Evolutionary conservation across 345 rosid species (phyloP).

Genomic region (Moringa oleifera): DNA sequence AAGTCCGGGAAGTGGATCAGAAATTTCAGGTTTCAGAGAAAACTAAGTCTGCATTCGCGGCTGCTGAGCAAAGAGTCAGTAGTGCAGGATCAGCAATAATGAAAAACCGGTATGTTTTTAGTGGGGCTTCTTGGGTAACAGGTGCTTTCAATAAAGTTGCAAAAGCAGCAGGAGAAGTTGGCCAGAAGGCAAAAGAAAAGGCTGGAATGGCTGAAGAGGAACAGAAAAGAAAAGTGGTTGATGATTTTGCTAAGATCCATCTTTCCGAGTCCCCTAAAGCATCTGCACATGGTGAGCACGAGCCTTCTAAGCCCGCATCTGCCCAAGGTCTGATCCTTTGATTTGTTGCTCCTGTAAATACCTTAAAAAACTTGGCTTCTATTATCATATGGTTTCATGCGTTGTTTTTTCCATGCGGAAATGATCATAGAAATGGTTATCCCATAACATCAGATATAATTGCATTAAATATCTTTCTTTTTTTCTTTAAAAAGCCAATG

Average conservation of each 20-base stretch:
- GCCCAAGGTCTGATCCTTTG: constrained; percentile 57
- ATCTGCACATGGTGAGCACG: constrained; percentile 32
- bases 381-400: neutral
- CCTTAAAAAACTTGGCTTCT: neutral
- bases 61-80: constrained; percentile 81
- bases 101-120: constrained; percentile 81
- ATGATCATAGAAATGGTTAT: neutral
- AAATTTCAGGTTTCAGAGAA: constrained; percentile 94
- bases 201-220: constrained; percentile 72
- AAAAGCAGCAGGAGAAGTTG: constrained; percentile 93
- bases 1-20: constrained; percentile 89
- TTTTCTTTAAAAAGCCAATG: neutral
- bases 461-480: neutral
- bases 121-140: constrained; percentile 77
- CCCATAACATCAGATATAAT: neutral
- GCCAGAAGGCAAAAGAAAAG: constrained; percentile 93
- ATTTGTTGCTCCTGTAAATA: constrained; percentile 18
- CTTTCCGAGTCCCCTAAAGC: constrained; percentile 75
- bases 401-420: neutral
- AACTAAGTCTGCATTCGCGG: constrained; percentile 83
- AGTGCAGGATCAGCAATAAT: constrained; percentile 87
- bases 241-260: constrained; percentile 78
- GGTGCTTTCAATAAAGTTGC: constrained; percentile 83
- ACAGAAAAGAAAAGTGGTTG: constrained; percentile 77
- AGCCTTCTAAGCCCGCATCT: constrained; percentile 44